A percentile compares a stretch with the other conserved stretches of the same genome.
phyloP scores from a whole-genome alignment of 352 stramenopile genomes.

The Phytophthora uliginosa region DNA sequence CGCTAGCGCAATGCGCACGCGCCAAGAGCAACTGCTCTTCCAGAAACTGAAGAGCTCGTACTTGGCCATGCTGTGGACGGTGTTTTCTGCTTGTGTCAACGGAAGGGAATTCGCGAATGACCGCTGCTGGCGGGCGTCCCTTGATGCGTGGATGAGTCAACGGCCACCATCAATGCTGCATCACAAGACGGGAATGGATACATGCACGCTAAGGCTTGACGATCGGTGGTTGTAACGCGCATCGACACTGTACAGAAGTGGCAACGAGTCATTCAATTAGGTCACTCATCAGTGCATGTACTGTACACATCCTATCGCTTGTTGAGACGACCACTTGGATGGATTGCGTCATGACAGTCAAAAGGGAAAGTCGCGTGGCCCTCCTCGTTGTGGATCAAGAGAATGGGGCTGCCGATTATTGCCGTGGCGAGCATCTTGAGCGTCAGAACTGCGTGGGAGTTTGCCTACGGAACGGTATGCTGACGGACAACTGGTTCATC shows the following conservation, averaged over 20 bases:
- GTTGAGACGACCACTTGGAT: not conserved
- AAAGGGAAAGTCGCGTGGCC: not conserved
- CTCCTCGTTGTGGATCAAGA: too few species aligned
- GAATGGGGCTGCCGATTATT: too few species aligned
- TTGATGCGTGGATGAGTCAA: not conserved
- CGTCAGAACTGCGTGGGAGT: too few species aligned
- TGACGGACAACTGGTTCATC: slow-evolving; percentile 12
- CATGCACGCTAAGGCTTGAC: too few species aligned
- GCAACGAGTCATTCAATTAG: not conserved
- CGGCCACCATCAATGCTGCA: too few species aligned
- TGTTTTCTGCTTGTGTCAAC: not conserved
- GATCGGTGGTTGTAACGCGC: not conserved
- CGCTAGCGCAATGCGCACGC: slow-evolving; percentile 89
- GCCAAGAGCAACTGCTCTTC: slow-evolving; percentile 92
- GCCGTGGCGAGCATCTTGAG: too few species aligned
- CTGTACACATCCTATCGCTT: not conserved
- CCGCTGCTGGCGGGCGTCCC: too few species aligned
- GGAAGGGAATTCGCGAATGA: not conserved
- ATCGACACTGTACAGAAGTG: not conserved
- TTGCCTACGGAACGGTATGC: slow-evolving; percentile 20
- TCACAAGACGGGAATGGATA: too few species aligned
- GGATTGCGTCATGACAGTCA: not conserved
- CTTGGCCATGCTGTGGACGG: slow-evolving; percentile 12
- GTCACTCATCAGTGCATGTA: slow-evolving; percentile 1
- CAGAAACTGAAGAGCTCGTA: slow-evolving; percentile 84